Conservation (phyloP, 768 basidiomycete species). For the Mycena galericulata region DNA sequence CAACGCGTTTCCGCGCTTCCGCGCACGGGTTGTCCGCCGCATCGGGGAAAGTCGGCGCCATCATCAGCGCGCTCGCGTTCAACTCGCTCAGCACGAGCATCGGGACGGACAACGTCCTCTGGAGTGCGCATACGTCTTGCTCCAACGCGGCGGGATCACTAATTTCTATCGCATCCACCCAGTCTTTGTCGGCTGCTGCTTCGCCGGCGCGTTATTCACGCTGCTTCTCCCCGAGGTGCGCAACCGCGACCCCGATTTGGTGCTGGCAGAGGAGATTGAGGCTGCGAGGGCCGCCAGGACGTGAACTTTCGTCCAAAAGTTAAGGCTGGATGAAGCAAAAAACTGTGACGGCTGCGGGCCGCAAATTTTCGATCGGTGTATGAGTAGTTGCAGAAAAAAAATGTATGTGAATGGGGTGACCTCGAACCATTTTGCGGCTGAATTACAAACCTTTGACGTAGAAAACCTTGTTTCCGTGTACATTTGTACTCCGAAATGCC, state of each 20-base stretch:
- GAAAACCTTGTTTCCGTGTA: no score
- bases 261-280: constrained; percentile 54
- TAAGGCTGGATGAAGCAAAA: no score
- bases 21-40: constrained; percentile 85
- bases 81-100: constrained; percentile 70
- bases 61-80: constrained; percentile 81
- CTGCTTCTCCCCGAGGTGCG: constrained; percentile 62
- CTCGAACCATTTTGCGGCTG: no score
- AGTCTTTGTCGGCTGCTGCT: constrained; percentile 78
- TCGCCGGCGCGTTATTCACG: constrained; percentile 63
- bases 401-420: no score
- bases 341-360: no score
- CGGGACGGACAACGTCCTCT: constrained; percentile 74
- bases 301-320: no score
- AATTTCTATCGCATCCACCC: constrained; percentile 1
- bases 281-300: no score
- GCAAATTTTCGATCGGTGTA: no score
- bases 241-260: constrained; percentile 60
- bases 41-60: constrained; percentile 79
- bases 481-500: no score
- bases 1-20: constrained; percentile 76
- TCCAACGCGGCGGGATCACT: no score
- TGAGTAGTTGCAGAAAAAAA: no score
- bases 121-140: constrained; percentile 64
- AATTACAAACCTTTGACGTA: no score